Conservation (phyloP, 2,329 filamentous ascomycete genomes). For the Gliomastix tumulicola region DNA sequence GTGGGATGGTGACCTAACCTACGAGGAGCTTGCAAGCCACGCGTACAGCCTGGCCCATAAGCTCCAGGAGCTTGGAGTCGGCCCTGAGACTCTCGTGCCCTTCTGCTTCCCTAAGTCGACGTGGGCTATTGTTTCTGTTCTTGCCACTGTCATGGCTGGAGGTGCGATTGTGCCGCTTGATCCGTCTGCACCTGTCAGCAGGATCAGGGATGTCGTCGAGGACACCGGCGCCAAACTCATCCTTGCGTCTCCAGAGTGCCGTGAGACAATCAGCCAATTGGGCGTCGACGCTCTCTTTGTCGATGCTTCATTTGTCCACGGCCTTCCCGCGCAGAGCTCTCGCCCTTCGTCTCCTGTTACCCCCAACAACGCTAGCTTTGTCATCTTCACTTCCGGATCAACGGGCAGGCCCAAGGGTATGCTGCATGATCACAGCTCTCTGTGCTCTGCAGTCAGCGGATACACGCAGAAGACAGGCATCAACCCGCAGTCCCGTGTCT, state of each 20-base stretch:
- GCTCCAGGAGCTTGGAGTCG: conserved; percentile 3
- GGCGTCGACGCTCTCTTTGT: background rate
- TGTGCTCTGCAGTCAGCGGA: conserved; percentile 25
- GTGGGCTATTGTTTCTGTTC: conserved; percentile 5
- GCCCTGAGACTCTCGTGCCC: background rate
- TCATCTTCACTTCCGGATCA: conserved; percentile 4
- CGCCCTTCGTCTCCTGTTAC: background rate
- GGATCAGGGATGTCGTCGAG: conserved; percentile 1
- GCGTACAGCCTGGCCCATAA: background rate
- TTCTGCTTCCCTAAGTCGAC: conserved; percentile 6
- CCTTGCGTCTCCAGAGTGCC: background rate
- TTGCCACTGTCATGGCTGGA: conserved; percentile 3
- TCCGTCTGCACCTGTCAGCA: conserved; percentile 18
- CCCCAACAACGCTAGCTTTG: conserved; percentile 6
- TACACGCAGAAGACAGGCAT: conserved; percentile 23
- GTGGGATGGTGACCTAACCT: conserved; percentile 26
- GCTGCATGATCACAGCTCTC: conserved; percentile 3
- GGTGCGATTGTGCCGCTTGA: conserved; percentile 17
- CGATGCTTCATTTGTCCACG: too few species aligned
- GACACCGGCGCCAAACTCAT: conserved; percentile 1
- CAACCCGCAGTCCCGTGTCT: conserved; percentile 22
- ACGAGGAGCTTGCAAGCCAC: background rate
- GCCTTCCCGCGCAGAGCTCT: too few species aligned
- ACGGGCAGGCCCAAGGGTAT: conserved; percentile 7
- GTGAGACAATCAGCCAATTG: background rate